Percentiles rank a stretch among this genome's conserved stretches.
Conservation (phyloP, 2,329 filamentous ascomycete species). For the Talaromyces albobiverticillius region DNA sequence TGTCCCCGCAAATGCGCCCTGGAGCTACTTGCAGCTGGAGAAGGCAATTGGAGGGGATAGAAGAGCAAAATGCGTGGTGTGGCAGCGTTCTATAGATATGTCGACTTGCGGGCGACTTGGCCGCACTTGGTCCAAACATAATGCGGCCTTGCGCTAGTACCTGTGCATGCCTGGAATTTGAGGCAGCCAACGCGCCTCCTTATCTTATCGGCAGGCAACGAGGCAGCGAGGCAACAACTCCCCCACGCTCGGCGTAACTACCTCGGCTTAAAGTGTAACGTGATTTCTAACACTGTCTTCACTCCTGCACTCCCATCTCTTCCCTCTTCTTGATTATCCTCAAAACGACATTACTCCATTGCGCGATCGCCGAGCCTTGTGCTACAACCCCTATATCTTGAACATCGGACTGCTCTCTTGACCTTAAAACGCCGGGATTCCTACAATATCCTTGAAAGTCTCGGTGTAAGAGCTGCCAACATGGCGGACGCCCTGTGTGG, state of each 20-base stretch:
- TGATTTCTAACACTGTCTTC: no score
- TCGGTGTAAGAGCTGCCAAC: conserved; percentile 20
- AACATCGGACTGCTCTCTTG: neutral
- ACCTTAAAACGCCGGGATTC: neutral
- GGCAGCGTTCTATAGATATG: neutral
- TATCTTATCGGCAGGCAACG: conserved; percentile 15
- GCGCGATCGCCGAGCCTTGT: neutral
- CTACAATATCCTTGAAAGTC: neutral
- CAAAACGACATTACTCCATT: neutral
- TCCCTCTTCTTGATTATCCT: neutral
- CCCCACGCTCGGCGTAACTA: neutral
- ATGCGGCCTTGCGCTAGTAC: neutral
- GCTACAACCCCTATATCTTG: neutral
- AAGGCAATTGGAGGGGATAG: conserved; percentile 12
- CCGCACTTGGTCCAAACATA: conserved; percentile 13
- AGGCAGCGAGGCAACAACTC: conserved; percentile 1
- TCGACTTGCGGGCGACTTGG: conserved; percentile 15
- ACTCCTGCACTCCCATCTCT: neutral
- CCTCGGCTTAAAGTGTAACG: neutral
- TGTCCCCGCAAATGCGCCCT: neutral
- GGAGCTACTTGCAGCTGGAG: conserved; percentile 5
- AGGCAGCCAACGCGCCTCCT: conserved; percentile 2
- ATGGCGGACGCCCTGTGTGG: conserved; percentile 71
- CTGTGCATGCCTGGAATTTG: neutral
- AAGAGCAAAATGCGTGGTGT: conserved; percentile 4